Evolutionary conservation across 2,329 filamentous ascomycete genomes (phyloP).

Genomic region (Tolypocladium amazonense): DNA sequence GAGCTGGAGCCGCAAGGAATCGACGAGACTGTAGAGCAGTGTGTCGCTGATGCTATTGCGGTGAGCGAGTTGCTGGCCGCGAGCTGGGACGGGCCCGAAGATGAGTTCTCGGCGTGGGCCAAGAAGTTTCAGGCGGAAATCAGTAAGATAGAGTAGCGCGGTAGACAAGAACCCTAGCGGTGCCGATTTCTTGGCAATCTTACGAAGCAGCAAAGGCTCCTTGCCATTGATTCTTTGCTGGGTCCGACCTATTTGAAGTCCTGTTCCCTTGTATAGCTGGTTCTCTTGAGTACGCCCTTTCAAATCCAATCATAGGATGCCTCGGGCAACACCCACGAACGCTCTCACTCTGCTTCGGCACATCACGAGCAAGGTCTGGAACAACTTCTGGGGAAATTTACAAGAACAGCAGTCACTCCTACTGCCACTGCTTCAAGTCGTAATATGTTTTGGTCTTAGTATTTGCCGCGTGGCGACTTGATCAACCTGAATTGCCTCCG

Average conservation of each 20-base stretch:
- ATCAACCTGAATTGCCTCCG: not conserved
- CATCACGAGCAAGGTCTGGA: no score
- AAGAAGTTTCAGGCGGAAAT: constrained; percentile 43
- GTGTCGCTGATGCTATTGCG: constrained; percentile 47
- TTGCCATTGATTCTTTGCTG: no score
- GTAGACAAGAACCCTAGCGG: not conserved
- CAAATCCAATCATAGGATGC: no score
- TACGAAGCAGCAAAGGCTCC: not conserved
- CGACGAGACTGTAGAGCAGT: constrained; percentile 45
- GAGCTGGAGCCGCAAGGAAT: constrained; percentile 50
- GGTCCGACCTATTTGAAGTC: no score
- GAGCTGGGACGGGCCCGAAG: constrained; percentile 53
- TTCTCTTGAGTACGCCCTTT: no score
- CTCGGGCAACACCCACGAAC: no score
- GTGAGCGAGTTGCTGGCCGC: constrained; percentile 44
- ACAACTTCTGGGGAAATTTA: no score
- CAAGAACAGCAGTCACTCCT: not conserved
- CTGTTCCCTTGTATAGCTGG: no score
- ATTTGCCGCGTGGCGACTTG: not conserved
- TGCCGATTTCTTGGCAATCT: not conserved
- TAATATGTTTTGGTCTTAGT: not conserved
- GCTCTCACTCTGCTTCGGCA: no score
- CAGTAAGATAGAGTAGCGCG: constrained; percentile 9
- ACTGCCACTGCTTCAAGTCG: not conserved
- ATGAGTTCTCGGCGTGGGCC: constrained; percentile 75